A percentile compares a stretch with the other conserved stretches of the same genome.
Evolutionary conservation across 306 rosid genomes (phyloP).

Genomic region (Heteromeles arbutifolia): DNA sequence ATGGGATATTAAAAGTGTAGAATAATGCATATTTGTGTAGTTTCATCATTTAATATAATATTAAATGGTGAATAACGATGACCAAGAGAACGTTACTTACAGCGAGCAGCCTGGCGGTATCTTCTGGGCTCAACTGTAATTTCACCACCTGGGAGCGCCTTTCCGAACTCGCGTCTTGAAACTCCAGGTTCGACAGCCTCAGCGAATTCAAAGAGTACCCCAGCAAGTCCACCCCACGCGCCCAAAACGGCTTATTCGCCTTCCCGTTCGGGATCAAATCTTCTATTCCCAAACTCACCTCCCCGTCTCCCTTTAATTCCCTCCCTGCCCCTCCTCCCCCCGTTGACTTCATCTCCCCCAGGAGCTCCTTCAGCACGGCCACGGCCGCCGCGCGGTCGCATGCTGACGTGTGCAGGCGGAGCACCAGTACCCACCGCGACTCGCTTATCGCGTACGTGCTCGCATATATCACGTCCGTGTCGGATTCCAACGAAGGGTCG

Average conservation of each 20-base stretch:
- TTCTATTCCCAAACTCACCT: constrained; percentile 47
- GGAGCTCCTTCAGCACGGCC: constrained; percentile 46
- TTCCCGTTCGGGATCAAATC: constrained; percentile 63
- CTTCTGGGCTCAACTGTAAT: constrained; percentile 35
- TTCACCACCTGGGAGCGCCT: constrained; percentile 48
- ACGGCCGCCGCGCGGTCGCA: constrained; percentile 69
- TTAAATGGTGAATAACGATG: no score
- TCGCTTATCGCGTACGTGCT: constrained; percentile 32
- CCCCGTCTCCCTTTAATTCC: constrained; percentile 28
- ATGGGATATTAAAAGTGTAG: no score
- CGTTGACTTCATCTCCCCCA: not conserved
- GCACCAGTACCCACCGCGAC: constrained; percentile 36
- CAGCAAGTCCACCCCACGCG: constrained; percentile 88
- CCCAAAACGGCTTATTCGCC: constrained; percentile 67
- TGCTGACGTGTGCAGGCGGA: constrained; percentile 68
- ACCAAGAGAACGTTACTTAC: constrained; percentile 30
- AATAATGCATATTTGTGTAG: no score
- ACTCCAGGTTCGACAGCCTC: constrained; percentile 47
- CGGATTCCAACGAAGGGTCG: constrained; percentile 5
- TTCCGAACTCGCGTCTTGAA: constrained; percentile 33
- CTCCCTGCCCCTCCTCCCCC: constrained; percentile 12
- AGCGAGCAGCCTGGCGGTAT: constrained; percentile 42
- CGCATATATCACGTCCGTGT: constrained; percentile 40
- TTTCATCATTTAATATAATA: no score
- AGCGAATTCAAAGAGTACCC: constrained; percentile 80